Percentiles rank a stretch among this genome's conserved stretches.
These are phyloP conservation scores for Termitomyces sp. DNA, from an alignment of 768 basidiomycete genomes.

Conservation along the genomic window DNA sequence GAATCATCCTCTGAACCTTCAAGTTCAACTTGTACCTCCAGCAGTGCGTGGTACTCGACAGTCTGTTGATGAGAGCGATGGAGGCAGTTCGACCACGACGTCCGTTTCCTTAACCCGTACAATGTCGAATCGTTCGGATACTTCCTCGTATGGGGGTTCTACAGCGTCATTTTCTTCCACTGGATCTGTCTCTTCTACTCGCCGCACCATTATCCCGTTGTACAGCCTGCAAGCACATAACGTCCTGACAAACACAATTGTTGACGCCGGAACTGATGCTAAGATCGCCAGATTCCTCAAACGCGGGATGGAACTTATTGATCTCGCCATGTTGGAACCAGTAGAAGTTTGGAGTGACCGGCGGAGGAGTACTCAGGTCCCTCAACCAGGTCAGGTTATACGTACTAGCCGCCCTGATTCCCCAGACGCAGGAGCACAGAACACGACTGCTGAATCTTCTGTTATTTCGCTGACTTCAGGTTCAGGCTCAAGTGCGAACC, in stretches of 20 bases:
- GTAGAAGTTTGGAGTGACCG: constrained; percentile 62
- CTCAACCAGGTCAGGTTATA: not conserved
- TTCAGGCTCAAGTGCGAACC: not conserved
- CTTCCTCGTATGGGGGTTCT: constrained; percentile 33
- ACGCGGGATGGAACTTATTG: constrained; percentile 72
- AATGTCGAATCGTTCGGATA: constrained; percentile 55
- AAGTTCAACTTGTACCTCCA: constrained; percentile 38
- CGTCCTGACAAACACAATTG: constrained; percentile 78
- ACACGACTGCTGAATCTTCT: constrained; percentile 15
- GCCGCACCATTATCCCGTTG: constrained; percentile 78
- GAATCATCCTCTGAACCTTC: constrained; percentile 12
- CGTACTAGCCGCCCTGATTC: constrained; percentile 22
- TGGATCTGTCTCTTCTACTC: constrained; percentile 36
- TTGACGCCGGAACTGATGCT: constrained; percentile 85
- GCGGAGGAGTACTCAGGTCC: constrained; percentile 9
- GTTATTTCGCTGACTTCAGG: constrained; percentile 10
- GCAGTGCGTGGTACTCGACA: constrained; percentile 40
- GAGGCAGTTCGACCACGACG: constrained; percentile 12
- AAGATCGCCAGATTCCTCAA: constrained; percentile 75
- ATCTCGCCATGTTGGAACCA: constrained; percentile 73
- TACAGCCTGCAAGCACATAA: constrained; percentile 88
- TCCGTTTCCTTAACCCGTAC: constrained; percentile 32
- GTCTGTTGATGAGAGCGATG: constrained; percentile 35
- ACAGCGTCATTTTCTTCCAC: constrained; percentile 34
- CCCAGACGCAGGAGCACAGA: constrained; percentile 10